A percentile compares a stretch with the other conserved stretches of the same genome.
phyloP scores from a whole-genome alignment of 169 alveolate genomes.

The Cryptosporidium ubiquitum region DNA sequence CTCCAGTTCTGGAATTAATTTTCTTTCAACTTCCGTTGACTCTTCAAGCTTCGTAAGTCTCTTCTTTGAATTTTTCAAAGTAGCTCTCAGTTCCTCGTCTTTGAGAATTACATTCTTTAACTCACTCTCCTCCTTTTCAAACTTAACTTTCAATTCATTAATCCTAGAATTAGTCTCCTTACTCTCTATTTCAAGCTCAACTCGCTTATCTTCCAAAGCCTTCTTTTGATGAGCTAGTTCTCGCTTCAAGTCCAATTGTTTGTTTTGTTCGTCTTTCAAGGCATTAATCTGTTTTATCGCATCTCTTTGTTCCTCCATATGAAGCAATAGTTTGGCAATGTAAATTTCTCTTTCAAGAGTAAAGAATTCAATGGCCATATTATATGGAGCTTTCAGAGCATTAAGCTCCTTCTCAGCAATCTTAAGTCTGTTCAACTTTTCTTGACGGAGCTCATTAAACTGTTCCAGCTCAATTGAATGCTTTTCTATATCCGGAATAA shows the following conservation, averaged over 20 bases:
- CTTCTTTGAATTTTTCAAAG: slow-evolving; percentile 81
- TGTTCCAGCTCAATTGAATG: slow-evolving; percentile 80
- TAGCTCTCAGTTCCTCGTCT: slow-evolving; percentile 85
- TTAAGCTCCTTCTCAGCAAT: slow-evolving; percentile 86
- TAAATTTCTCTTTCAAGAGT: slow-evolving; percentile 79
- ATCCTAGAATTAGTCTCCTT: slow-evolving; percentile 74
- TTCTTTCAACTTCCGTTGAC: slow-evolving; percentile 1
- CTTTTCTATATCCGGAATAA: slow-evolving; percentile 82
- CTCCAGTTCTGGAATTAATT: slow-evolving; percentile 54
- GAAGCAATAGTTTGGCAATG: slow-evolving; percentile 73
- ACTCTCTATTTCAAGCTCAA: slow-evolving; percentile 80
- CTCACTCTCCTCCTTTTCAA: slow-evolving; percentile 79
- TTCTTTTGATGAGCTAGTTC: slow-evolving; percentile 79
- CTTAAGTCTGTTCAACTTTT: slow-evolving; percentile 82
- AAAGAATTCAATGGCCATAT: slow-evolving; percentile 82
- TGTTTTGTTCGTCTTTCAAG: slow-evolving; percentile 76
- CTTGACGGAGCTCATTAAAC: slow-evolving; percentile 84
- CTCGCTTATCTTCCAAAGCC: slow-evolving; percentile 75
- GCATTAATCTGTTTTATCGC: slow-evolving; percentile 59
- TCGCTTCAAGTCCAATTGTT: slow-evolving; percentile 73
- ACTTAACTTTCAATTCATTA: slow-evolving; percentile 69
- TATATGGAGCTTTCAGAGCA: slow-evolving; percentile 82
- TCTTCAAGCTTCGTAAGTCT: slow-evolving; percentile 75
- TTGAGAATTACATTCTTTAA: slow-evolving; percentile 78
- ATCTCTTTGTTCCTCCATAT: slow-evolving; percentile 76